phyloP scores from a whole-genome alignment of 371 early-diverging fungal genomes.

The Haplosporangium sp. region DNA sequence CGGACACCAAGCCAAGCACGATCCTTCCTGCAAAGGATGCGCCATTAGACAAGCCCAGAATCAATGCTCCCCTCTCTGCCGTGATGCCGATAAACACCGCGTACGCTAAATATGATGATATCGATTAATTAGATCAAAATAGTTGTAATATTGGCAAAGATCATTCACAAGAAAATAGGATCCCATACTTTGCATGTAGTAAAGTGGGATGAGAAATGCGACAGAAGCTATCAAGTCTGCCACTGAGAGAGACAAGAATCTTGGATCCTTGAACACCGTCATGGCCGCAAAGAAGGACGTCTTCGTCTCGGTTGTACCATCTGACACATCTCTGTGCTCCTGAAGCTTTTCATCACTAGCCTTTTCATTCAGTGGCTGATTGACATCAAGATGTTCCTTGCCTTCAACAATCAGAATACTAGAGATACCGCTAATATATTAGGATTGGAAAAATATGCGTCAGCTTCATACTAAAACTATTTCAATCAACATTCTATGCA shows the following conservation, averaged over 20 bases:
- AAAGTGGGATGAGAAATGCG: conserved; percentile 44
- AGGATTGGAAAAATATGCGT: neutral
- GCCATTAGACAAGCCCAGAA: conserved; percentile 46
- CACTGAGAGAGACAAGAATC: conserved; percentile 37
- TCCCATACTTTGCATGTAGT: conserved; percentile 48
- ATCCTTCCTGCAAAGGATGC: conserved; percentile 47
- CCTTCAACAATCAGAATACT: conserved; percentile 34
- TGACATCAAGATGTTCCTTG: conserved; percentile 23
- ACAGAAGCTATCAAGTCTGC: conserved; percentile 41
- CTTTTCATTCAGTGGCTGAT: neutral
- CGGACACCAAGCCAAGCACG: conserved; percentile 30
- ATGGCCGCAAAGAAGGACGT: conserved; percentile 38
- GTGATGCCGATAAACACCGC: conserved; percentile 46
- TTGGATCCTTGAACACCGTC: conserved; percentile 40
- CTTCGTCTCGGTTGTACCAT: neutral
- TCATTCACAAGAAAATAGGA: neutral
- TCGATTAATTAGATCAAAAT: neutral
- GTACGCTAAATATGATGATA: conserved; percentile 17
- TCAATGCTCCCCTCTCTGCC: conserved; percentile 32
- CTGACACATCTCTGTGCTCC: conserved; percentile 1
- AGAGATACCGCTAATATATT: conserved; percentile 22
- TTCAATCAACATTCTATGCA: neutral
- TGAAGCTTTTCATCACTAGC: neutral
- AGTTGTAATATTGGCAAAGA: neutral
- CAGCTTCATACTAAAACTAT: neutral